A percentile compares a stretch with the other conserved stretches of the same genome.
phyloP scores from a whole-genome alignment of 345 rosid genomes.

The Garcia nutans region DNA sequence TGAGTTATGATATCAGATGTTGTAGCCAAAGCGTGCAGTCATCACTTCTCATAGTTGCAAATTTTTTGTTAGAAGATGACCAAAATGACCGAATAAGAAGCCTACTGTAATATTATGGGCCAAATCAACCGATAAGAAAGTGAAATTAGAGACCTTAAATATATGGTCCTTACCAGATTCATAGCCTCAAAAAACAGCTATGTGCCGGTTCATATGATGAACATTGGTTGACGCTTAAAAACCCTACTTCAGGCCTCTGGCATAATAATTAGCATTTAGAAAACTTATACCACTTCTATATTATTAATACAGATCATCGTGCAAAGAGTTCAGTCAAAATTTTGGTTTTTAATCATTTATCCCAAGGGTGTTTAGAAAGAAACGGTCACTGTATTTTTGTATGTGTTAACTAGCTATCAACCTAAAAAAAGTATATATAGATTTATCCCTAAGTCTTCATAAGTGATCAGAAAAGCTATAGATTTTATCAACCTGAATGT shows the following conservation, averaged over 20 bases:
- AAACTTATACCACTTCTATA: not conserved
- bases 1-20: not conserved
- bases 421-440: not conserved
- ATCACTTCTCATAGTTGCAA: too few species aligned
- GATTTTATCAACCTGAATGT: conserved; percentile 66
- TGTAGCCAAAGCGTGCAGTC: not conserved
- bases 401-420: not conserved
- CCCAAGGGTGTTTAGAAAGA: not conserved
- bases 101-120: not conserved
- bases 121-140: not conserved
- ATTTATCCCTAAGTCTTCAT: not conserved
- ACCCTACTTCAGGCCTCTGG: not conserved
- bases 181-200: not conserved
- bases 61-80: not conserved
- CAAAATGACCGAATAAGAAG: not conserved
- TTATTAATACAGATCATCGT: not conserved
- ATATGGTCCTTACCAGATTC: not conserved
- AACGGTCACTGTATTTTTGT: not conserved
- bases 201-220: too few species aligned
- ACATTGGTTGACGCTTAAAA: not conserved
- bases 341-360: not conserved
- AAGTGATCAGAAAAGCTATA: conserved; percentile 1
- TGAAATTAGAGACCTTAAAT: not conserved
- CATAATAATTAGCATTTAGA: not conserved
- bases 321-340: not conserved